Percentiles rank a stretch among this genome's conserved stretches.
Evolutionary conservation across 305 asterid genomes (phyloP).

Genomic region (Solanum aculeatissimum): DNA sequence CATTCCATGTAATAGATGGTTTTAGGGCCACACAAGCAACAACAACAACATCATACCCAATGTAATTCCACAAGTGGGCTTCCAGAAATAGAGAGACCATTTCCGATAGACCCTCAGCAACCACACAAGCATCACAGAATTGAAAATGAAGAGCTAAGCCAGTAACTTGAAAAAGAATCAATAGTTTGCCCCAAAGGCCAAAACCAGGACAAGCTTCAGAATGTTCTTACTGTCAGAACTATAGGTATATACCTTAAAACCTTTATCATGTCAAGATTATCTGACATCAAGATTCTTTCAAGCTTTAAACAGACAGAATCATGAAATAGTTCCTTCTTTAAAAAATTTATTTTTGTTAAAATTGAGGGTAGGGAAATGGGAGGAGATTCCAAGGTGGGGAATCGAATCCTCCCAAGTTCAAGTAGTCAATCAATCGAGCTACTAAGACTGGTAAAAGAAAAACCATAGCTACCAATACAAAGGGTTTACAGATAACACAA

Average conservation of each 20-base stretch:
- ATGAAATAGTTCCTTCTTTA: background rate
- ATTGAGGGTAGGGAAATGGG: no score
- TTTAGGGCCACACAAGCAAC: background rate
- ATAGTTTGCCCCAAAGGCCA: background rate
- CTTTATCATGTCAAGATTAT: background rate
- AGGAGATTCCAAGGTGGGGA: background rate
- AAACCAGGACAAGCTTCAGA: background rate
- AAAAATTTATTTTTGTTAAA: no score
- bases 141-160: background rate
- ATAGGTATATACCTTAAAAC: background rate
- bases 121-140: background rate
- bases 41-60: background rate
- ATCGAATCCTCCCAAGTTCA: background rate
- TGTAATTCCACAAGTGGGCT: background rate
- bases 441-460: background rate
- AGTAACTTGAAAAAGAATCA: background rate
- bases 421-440: background rate
- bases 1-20: background rate
- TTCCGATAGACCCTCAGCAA: background rate
- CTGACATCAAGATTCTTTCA: background rate
- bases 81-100: background rate
- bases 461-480: background rate
- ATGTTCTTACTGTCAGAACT: background rate
- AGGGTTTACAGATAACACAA: background rate
- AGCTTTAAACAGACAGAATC: background rate